phyloP scores from a whole-genome alignment of 2,329 filamentous ascomycete species.

The Alternaria viburni region DNA sequence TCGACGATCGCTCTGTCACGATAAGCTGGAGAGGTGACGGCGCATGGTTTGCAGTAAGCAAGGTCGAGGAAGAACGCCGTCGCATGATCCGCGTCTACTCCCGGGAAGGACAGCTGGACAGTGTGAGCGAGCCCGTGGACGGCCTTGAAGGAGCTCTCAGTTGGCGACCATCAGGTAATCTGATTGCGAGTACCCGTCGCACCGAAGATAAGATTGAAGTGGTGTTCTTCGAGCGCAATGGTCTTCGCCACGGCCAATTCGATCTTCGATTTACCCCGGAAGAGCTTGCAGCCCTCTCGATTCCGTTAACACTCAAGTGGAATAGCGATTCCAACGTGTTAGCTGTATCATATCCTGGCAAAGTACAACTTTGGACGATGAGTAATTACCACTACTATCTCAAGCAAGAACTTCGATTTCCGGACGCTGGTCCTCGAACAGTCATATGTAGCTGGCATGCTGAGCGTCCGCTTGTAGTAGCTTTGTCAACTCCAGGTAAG shows the following conservation, averaged over 20 bases:
- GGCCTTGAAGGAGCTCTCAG: slow-evolving; percentile 84
- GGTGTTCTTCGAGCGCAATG: slow-evolving; percentile 96
- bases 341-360: slow-evolving; percentile 75
- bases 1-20: slow-evolving; percentile 73
- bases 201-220: slow-evolving; percentile 74
- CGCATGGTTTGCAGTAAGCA: slow-evolving; percentile 86
- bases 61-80: slow-evolving; percentile 70
- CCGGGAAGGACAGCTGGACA: slow-evolving; percentile 87
- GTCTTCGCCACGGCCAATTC: slow-evolving; percentile 95
- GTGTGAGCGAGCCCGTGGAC: slow-evolving; percentile 93
- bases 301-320: slow-evolving; percentile 76
- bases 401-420: slow-evolving; percentile 77
- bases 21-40: slow-evolving; percentile 97
- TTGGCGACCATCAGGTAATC: slow-evolving; percentile 89
- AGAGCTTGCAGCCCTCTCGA: slow-evolving; percentile 61
- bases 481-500: slow-evolving; percentile 53
- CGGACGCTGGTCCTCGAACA: slow-evolving; percentile 20
- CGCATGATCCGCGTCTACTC: slow-evolving; percentile 89
- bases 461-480: slow-evolving; percentile 77
- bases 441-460: slow-evolving; percentile 72
- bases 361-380: slow-evolving; percentile 93
- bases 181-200: slow-evolving; percentile 85
- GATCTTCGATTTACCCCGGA: slow-evolving; percentile 71
- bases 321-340: slow-evolving; percentile 91
- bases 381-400: slow-evolving; percentile 98